These are phyloP conservation scores for Novymonas esmeraldas DNA, from an alignment of 208 protist genomes.

Conservation along the genomic window DNA sequence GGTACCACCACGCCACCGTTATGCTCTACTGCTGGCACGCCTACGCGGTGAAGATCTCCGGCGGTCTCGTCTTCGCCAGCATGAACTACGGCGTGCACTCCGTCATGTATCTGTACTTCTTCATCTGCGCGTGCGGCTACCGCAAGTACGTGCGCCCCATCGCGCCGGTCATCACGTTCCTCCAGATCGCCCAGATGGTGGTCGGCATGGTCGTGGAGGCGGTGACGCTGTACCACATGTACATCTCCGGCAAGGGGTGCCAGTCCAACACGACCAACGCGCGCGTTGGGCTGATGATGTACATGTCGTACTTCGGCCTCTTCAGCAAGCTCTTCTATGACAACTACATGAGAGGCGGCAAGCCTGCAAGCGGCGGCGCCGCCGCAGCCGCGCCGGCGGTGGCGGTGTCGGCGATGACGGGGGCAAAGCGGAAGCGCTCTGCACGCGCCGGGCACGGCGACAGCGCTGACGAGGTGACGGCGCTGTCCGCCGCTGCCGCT, in stretches of 20 bases:
- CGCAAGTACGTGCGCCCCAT: conserved; percentile 72
- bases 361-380: background rate
- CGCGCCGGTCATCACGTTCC: conserved; percentile 81
- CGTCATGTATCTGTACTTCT: conserved; percentile 96
- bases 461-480: background rate
- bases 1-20: conserved; percentile 95
- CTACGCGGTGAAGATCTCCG: conserved; percentile 40
- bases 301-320: conserved; percentile 91
- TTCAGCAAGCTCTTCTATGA: conserved; percentile 89
- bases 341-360: conserved; percentile 58
- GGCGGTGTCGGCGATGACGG: background rate
- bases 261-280: conserved; percentile 64
- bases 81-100: conserved; percentile 96
- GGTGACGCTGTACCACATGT: conserved; percentile 49
- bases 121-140: conserved; percentile 63
- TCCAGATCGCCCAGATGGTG: conserved; percentile 95
- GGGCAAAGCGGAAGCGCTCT: background rate
- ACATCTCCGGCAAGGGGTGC: conserved; percentile 54
- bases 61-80: conserved; percentile 82
- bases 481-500: background rate
- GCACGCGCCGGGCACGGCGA: background rate
- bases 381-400: no score
- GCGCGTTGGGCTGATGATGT: conserved; percentile 84
- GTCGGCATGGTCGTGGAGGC: conserved; percentile 70
- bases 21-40: conserved; percentile 94